Percentiles rank a stretch among this genome's conserved stretches.
Evolutionary conservation across 371 early-diverging fungal species (phyloP).

Genomic region (Lichtheimia ramosa): DNA sequence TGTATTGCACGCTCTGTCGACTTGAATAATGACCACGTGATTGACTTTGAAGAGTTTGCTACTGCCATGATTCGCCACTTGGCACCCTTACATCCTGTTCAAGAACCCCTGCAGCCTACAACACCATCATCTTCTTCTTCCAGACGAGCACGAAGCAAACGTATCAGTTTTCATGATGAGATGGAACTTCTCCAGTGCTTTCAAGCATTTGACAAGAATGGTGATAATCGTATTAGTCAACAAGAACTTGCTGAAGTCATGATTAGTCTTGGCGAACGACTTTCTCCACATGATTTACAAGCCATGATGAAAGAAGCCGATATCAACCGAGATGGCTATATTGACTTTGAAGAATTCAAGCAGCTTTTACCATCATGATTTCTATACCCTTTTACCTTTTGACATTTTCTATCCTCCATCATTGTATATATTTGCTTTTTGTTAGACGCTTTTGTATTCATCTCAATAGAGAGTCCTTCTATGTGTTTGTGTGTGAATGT

Average conservation of each 20-base stretch:
- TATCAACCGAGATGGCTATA: constrained; percentile 70
- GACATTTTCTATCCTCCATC: no score
- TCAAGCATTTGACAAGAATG: constrained; percentile 72
- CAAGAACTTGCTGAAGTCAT: constrained; percentile 73
- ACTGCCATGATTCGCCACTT: constrained; percentile 51
- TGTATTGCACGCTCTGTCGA: constrained; percentile 60
- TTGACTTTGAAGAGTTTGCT: constrained; percentile 73
- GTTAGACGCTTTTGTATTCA: no score
- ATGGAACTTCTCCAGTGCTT: constrained; percentile 71
- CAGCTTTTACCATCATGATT: constrained; percentile 44
- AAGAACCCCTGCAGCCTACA: neutral
- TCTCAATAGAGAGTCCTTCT: no score
- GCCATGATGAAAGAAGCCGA: constrained; percentile 86
- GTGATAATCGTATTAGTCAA: constrained; percentile 69
- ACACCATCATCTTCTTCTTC: neutral
- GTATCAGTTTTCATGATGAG: constrained; percentile 42
- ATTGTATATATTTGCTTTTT: no score
- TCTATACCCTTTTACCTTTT: no score
- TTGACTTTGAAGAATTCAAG: constrained; percentile 62
- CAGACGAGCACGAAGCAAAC: constrained; percentile 4
- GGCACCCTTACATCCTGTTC: constrained; percentile 3
- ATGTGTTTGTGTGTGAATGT: no score
- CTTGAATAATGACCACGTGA: constrained; percentile 40
- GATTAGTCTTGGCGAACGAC: constrained; percentile 60
- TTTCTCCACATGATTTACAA: constrained; percentile 72